Evolutionary conservation across 208 protist genomes (phyloP).

Genomic region (Tritrichomonas foetus): DNA sequence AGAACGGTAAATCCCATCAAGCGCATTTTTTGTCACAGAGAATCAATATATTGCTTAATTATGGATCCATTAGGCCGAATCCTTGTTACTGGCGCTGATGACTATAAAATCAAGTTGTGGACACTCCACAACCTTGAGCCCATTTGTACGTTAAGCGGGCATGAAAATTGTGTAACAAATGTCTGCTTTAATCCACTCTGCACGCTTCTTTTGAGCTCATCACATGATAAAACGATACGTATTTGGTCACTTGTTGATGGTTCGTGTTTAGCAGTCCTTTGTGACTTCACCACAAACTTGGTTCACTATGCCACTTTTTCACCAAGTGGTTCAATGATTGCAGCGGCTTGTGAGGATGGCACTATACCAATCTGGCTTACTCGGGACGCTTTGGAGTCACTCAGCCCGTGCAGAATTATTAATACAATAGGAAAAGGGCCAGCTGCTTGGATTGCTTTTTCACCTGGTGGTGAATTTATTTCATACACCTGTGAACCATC

Average conservation of each 20-base stretch:
- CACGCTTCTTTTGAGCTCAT: neutral
- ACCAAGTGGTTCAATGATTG: constrained; percentile 1
- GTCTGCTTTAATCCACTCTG: constrained; percentile 11
- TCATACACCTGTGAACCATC: neutral
- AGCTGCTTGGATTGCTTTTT: neutral
- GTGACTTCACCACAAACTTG: neutral
- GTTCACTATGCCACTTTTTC: neutral
- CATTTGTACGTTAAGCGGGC: neutral
- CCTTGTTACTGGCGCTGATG: neutral
- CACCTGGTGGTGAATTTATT: constrained; percentile 22
- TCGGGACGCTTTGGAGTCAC: neutral
- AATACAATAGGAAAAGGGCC: neutral
- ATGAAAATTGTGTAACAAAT: neutral
- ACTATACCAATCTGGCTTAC: neutral
- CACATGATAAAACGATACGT: constrained; percentile 19
- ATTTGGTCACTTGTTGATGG: neutral
- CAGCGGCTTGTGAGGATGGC: constrained; percentile 16
- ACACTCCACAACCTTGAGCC: neutral
- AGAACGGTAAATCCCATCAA: neutral
- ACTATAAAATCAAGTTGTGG: neutral
- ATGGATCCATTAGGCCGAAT: neutral
- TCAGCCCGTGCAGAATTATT: neutral
- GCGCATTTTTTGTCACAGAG: neutral
- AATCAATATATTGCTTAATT: neutral
- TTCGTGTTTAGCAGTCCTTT: neutral